Conservation (phyloP, 352 stramenopile species). For the Salisapilia sapeloensis region DNA sequence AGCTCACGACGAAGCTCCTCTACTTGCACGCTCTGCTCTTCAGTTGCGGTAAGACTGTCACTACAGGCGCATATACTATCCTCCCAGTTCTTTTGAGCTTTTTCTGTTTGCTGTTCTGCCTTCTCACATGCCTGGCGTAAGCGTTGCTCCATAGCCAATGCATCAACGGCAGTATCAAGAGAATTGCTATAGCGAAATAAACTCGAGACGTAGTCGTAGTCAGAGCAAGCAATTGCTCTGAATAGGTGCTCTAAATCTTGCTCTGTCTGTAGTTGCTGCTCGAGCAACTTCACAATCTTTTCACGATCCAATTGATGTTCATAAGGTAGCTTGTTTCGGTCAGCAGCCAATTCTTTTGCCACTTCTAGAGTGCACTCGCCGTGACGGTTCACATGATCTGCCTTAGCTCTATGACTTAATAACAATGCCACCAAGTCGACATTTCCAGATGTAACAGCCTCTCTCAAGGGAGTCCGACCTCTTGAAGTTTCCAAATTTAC, state of each 20-base stretch:
- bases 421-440: slow-evolving; percentile 27
- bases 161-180: neutral
- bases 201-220: slow-evolving; percentile 34
- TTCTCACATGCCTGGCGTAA: slow-evolving; percentile 6
- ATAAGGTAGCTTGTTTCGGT: neutral
- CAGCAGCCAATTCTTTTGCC: neutral
- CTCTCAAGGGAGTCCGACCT: slow-evolving; percentile 35
- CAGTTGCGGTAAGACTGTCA: slow-evolving; percentile 54
- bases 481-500: slow-evolving; percentile 55
- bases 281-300: slow-evolving; percentile 21
- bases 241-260: slow-evolving; percentile 38
- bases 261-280: slow-evolving; percentile 23
- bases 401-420: slow-evolving; percentile 36
- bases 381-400: slow-evolving; percentile 42
- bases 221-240: slow-evolving; percentile 40
- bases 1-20: slow-evolving; percentile 26
- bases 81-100: slow-evolving; percentile 9
- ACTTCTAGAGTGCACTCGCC: slow-evolving; percentile 17
- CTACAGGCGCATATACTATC: slow-evolving; percentile 34
- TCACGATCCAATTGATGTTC: slow-evolving; percentile 6
- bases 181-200: slow-evolving; percentile 17
- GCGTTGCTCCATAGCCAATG: slow-evolving; percentile 2
- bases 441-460: slow-evolving; percentile 36
- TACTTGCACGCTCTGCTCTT: slow-evolving; percentile 30
- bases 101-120: slow-evolving; percentile 7